A percentile compares a stretch with the other conserved stretches of the same genome.
These are phyloP conservation scores for Fraxinus sp. DNA, from an alignment of 305 asterid species.

Conservation along the genomic window DNA sequence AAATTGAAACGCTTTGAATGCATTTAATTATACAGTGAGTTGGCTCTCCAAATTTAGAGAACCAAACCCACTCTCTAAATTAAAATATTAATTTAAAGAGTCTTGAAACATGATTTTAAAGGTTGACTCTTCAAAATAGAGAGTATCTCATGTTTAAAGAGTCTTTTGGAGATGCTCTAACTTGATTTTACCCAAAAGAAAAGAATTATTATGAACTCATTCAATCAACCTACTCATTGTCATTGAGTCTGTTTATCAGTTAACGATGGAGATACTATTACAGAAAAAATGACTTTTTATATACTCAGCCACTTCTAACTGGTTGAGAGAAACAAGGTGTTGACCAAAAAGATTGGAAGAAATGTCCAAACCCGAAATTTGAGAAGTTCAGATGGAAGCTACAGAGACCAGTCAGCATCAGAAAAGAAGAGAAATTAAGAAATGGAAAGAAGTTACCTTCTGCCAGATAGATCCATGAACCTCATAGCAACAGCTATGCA, in stretches of 20 bases:
- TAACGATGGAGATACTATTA: neutral
- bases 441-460: conserved; percentile 53
- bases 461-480: conserved; percentile 82
- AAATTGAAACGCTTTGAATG: neutral
- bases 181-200: neutral
- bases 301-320: neutral
- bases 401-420: neutral
- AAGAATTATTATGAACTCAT: neutral
- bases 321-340: neutral
- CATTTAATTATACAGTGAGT: neutral
- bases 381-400: neutral
- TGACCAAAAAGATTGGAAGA: neutral
- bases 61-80: neutral
- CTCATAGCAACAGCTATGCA: conserved; percentile 82
- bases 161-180: neutral
- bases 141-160: neutral
- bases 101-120: neutral
- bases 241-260: neutral
- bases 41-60: too few relatives aligned
- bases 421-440: neutral
- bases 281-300: neutral
- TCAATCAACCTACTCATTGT: neutral
- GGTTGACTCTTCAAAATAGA: neutral
- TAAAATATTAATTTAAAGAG: too few relatives aligned
- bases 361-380: neutral